Conservation (phyloP, 75 land plant genomes). For the Chamaecyparis obtusa region DNA sequence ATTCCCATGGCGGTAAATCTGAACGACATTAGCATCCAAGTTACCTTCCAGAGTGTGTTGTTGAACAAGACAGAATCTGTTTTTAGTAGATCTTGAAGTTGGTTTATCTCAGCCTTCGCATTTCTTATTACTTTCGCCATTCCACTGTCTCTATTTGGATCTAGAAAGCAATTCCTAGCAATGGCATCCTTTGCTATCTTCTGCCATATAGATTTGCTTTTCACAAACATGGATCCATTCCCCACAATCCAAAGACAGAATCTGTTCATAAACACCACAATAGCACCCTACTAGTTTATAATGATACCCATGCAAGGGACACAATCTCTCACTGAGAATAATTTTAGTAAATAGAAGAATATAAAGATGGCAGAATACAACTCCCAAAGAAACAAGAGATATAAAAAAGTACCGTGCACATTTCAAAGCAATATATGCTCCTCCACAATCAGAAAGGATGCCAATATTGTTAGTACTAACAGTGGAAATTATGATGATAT, state of each 20-base stretch:
- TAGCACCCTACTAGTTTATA: no score
- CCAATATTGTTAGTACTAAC: conserved; percentile 30
- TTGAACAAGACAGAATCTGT: conserved; percentile 41
- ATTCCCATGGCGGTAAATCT: background rate
- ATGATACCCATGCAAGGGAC: no score
- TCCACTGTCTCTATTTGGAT: conserved; percentile 35
- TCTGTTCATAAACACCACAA: conserved; percentile 21
- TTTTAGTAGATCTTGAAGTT: conserved; percentile 52
- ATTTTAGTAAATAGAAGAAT: no score
- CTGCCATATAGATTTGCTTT: conserved; percentile 56
- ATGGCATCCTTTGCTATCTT: conserved; percentile 48
- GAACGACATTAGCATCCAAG: background rate
- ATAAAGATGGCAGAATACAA: background rate
- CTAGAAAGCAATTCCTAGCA: conserved; percentile 39
- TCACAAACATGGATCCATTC: conserved; percentile 37
- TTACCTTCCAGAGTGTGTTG: conserved; percentile 64
- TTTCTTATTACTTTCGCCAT: conserved; percentile 36
- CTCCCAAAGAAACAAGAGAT: background rate
- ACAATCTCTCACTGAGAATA: no score
- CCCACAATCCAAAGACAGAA: conserved; percentile 72
- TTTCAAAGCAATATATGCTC: no score
- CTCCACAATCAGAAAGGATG: no score
- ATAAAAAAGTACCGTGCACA: conserved; percentile 54
- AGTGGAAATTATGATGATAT: conserved; percentile 74
- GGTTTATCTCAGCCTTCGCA: conserved; percentile 38